phyloP scores from a whole-genome alignment of 306 rosid genomes.

The Glycyrrhiza uralensis region DNA sequence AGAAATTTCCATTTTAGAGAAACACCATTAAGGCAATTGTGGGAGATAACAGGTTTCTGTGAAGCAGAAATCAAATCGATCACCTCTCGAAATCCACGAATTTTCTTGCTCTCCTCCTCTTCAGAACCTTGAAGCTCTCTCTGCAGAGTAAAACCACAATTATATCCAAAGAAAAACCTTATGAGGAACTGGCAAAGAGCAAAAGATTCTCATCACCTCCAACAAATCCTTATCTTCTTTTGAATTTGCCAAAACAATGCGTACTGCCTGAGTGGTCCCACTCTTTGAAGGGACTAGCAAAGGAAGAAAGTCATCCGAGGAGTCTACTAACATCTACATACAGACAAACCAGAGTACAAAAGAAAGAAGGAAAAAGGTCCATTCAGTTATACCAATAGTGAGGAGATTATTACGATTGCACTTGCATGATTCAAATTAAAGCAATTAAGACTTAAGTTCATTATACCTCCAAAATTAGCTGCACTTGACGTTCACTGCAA shows the following conservation, averaged over 20 bases:
- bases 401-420: not conserved
- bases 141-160: slow-evolving; percentile 37
- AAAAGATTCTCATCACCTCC: slow-evolving; percentile 47
- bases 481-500: slow-evolving; percentile 78
- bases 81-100: slow-evolving; percentile 93
- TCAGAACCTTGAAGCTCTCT: slow-evolving; percentile 52
- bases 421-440: slow-evolving; percentile 18
- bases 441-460: slow-evolving; percentile 8
- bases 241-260: slow-evolving; percentile 62
- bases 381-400: not conserved
- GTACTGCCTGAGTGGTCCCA: slow-evolving; percentile 53
- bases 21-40: slow-evolving; percentile 79
- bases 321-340: slow-evolving; percentile 65
- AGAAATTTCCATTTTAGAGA: slow-evolving; percentile 43
- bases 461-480: slow-evolving; percentile 69
- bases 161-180: not conserved
- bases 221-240: slow-evolving; percentile 69
- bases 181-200: not conserved
- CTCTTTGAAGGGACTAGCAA: slow-evolving; percentile 51
- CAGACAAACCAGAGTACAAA: slow-evolving; percentile 23
- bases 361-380: not conserved
- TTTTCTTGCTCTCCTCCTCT: slow-evolving; percentile 66
- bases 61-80: slow-evolving; percentile 97
- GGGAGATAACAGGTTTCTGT: slow-evolving; percentile 90
- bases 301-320: slow-evolving; percentile 65